These are phyloP conservation scores for Calonectria pseudoreteaudii DNA, from an alignment of 2,329 filamentous ascomycete species.

Conservation along the genomic window DNA sequence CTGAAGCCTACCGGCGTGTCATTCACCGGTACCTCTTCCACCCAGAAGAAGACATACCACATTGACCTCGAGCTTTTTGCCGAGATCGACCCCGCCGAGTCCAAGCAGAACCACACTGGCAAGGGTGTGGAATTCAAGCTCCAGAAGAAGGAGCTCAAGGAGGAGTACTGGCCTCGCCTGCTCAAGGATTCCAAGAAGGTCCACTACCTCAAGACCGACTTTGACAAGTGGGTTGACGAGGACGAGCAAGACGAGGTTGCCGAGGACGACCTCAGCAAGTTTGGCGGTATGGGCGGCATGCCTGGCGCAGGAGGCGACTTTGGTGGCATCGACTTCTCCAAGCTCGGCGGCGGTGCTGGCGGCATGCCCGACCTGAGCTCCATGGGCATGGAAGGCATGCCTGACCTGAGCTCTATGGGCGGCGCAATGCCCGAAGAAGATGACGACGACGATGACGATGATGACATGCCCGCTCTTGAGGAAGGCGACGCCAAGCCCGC, in stretches of 20 bases:
- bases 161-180: conserved; percentile 95
- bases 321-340: conserved; percentile 92
- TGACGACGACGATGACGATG: conserved; percentile 73
- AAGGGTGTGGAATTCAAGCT: conserved; percentile 92
- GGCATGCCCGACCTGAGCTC: conserved; percentile 73
- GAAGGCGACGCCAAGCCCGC: conserved; percentile 56
- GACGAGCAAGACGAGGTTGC: conserved; percentile 94
- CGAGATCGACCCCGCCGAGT: conserved; percentile 88
- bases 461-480: conserved; percentile 88
- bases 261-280: conserved; percentile 82
- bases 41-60: conserved; percentile 88
- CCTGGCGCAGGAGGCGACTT: conserved; percentile 75
- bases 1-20: conserved; percentile 80
- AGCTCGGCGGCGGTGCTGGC: conserved; percentile 75
- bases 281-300: conserved; percentile 75
- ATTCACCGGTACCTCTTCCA: conserved; percentile 86
- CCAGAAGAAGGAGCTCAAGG: conserved; percentile 95
- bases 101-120: conserved; percentile 87
- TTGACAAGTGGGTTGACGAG: conserved; percentile 99
- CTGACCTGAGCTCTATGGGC: conserved; percentile 66
- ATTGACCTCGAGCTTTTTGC: conserved; percentile 88
- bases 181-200: conserved; percentile 90
- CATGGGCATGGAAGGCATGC: conserved; percentile 64
- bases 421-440: conserved; percentile 60
- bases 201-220: conserved; percentile 98